phyloP scores from a whole-genome alignment of 768 basidiomycete genomes.

The Tremella fuciformis region DNA sequence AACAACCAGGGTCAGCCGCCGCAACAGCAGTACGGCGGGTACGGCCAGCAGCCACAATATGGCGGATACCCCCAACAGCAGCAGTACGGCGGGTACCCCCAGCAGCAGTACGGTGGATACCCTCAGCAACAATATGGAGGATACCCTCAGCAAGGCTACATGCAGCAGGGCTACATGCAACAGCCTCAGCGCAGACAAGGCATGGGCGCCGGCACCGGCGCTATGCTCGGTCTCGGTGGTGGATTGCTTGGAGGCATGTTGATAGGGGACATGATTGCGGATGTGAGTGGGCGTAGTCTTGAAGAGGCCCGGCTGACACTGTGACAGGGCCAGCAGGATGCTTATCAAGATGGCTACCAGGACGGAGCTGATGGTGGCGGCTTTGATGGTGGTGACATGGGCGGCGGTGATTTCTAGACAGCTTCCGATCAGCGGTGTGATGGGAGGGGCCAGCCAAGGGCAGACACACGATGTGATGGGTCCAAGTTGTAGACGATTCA shows the following conservation, averaged over 20 bases:
- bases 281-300: conserved; percentile 24
- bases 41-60: conserved; percentile 25
- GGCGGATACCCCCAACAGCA: conserved; percentile 24
- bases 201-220: conserved; percentile 34
- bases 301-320: background rate
- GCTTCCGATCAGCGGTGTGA: no score
- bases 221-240: conserved; percentile 36
- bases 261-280: conserved; percentile 37
- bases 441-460: no score
- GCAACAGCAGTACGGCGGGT: conserved; percentile 16
- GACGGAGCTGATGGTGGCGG: conserved; percentile 29
- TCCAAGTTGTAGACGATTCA: no score
- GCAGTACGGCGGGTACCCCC: conserved; percentile 27
- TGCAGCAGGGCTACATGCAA: conserved; percentile 17
- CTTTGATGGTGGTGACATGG: conserved; percentile 22
- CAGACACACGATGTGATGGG: no score
- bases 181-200: conserved; percentile 29
- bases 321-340: conserved; percentile 24
- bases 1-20: conserved; percentile 7
- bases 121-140: conserved; percentile 19
- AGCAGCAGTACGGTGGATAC: conserved; percentile 28
- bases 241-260: conserved; percentile 44
- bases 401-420: conserved; percentile 18
- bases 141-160: conserved; percentile 26
- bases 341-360: conserved; percentile 39